These are phyloP conservation scores for Chaetomidium leptoderma DNA, from an alignment of 495 filamentous ascomycete species.

Conservation along the genomic window DNA sequence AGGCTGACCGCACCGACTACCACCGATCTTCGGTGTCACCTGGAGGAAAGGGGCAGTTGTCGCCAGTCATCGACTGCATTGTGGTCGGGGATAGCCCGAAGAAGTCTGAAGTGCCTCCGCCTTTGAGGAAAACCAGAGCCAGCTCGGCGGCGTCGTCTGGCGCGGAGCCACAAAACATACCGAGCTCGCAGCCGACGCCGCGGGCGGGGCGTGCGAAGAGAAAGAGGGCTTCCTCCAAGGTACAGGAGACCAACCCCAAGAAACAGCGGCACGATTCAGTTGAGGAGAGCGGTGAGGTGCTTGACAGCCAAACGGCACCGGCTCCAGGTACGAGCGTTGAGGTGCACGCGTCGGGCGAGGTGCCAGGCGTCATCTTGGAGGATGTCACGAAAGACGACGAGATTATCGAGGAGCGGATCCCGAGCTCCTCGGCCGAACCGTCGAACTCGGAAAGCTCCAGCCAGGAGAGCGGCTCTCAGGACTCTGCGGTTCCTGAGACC, in stretches of 20 bases:
- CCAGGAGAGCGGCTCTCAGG: background rate
- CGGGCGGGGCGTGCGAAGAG: conserved; percentile 25
- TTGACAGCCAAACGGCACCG: conserved; percentile 15
- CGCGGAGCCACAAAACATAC: conserved; percentile 1
- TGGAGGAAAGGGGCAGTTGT: conserved; percentile 19
- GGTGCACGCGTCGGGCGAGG: background rate
- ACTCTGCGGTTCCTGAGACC: background rate
- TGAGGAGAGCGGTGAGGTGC: conserved; percentile 14
- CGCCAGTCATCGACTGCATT: conserved; percentile 25
- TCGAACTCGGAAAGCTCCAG: background rate
- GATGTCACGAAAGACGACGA: background rate
- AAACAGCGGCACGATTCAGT: conserved; percentile 16
- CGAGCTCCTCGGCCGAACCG: conserved; percentile 13
- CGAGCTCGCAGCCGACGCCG: conserved; percentile 21
- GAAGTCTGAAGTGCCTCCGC: background rate
- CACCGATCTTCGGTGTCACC: conserved; percentile 21
- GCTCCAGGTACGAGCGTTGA: background rate
- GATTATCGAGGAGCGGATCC: conserved; percentile 1
- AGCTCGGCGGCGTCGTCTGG: conserved; percentile 8
- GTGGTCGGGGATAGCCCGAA: conserved; percentile 27
- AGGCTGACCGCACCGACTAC: conserved; percentile 24
- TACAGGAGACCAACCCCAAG: conserved; percentile 18
- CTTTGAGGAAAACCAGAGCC: conserved; percentile 12
- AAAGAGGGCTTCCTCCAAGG: conserved; percentile 25
- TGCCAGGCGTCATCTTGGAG: background rate